Evolutionary conservation across 2,329 filamentous ascomycete genomes (phyloP).

Genomic region (Penicillium sp.): DNA sequence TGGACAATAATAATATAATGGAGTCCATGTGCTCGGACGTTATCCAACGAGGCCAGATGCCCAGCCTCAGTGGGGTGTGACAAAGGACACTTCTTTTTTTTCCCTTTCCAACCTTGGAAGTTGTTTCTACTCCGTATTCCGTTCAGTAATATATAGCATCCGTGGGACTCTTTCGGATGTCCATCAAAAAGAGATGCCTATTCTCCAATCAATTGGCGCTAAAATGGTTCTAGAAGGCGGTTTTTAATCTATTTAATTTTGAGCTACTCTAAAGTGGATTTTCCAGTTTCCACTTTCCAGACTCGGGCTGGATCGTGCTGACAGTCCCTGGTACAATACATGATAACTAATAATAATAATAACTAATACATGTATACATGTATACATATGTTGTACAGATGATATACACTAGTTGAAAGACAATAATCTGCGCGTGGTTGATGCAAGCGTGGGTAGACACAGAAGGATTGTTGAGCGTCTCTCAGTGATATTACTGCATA

Average conservation of each 20-base stretch:
- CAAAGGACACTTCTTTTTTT: background rate
- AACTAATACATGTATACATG: no score
- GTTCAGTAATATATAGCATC: constrained; percentile 10
- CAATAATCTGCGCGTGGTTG: constrained; percentile 1
- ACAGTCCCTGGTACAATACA: constrained; percentile 7
- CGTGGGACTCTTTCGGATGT: background rate
- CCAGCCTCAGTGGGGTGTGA: constrained; percentile 7
- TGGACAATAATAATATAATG: background rate
- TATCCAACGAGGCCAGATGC: constrained; percentile 20
- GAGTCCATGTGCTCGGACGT: constrained; percentile 9
- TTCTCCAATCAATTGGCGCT: constrained; percentile 8
- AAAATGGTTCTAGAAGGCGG: constrained; percentile 26
- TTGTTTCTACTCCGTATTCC: background rate
- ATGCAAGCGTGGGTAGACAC: constrained; percentile 4
- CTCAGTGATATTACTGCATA: background rate
- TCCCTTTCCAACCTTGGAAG: background rate
- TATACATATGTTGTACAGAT: background rate
- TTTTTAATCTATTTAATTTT: constrained; percentile 12
- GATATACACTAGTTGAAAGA: background rate
- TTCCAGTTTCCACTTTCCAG: constrained; percentile 9
- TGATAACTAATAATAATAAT: background rate
- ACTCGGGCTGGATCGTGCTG: constrained; percentile 15
- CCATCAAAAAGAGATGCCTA: background rate
- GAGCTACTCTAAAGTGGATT: constrained; percentile 7
- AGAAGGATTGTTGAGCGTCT: background rate